These are phyloP conservation scores for Polytrichum formosum DNA, from an alignment of 225 moss, liverwort and hornwort genomes.

Conservation along the genomic window DNA sequence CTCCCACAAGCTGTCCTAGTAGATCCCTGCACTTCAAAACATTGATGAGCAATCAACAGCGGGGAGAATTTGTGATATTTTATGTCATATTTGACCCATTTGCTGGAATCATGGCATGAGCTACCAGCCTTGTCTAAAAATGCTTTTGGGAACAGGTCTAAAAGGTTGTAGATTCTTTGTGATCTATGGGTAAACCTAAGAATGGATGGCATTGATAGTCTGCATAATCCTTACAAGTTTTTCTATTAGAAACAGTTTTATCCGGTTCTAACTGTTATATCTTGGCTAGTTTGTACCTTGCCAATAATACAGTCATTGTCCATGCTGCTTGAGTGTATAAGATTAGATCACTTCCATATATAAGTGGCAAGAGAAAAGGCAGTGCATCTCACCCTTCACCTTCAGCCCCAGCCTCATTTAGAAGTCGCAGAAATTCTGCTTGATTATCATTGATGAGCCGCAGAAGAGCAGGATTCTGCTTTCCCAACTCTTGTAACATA, in stretches of 20 bases:
- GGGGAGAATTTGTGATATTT: not conserved
- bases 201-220: too few relatives aligned
- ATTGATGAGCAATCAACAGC: not conserved
- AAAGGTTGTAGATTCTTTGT: not conserved
- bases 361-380: not conserved
- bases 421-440: conserved; percentile 62
- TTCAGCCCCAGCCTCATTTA: conserved; percentile 68
- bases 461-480: conserved; percentile 62
- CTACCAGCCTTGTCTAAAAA: not conserved
- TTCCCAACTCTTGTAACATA: conserved; percentile 73
- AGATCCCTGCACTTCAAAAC: conserved; percentile 33
- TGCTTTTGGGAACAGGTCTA: not conserved
- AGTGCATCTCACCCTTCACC: conserved; percentile 51
- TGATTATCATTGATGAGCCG: conserved; percentile 69
- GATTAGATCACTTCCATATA: not conserved
- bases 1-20: conserved; percentile 59
- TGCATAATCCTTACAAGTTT: too few relatives aligned
- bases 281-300: not conserved
- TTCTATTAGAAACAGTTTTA: too few relatives aligned
- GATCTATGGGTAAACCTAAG: not conserved
- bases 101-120: not conserved
- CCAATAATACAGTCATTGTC: not conserved
- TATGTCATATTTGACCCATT: not conserved
- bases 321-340: too few relatives aligned
- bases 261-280: too few relatives aligned